Base-by-base conservation (phyloP, 2,329 filamentous ascomycete genomes). In the Daldinia sp. region DNA sequence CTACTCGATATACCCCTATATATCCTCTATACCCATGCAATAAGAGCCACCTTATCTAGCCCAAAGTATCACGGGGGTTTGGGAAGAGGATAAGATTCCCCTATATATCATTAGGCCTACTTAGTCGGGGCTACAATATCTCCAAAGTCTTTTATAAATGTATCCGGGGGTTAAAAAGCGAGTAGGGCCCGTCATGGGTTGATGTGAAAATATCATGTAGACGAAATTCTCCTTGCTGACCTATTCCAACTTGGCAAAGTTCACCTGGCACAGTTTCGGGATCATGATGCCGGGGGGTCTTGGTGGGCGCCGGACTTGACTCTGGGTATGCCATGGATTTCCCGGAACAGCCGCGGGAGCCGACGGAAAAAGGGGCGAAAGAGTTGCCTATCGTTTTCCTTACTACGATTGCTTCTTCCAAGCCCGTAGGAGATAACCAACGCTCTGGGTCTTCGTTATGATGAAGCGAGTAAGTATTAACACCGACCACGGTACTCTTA, bases 281-380 rank as follows among this genome's bases (percentile, higher is more conserved):
- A 60, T 81, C 78, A 54, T 75, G 80, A 64, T 76, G 63, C 48
- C 70, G 80, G 51, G 81, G 21, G 5, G 79, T 67, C 34, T 78
- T 71, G 23, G 79, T 79, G n/a, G 81, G 74, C 2, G 75, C 77
- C 2, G 80, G 68, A 10, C 73, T 77, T 64, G 81, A 68, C 68
- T 81, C 80, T 51, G 79, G 75, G 59, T 81, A 78, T 11, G 79
- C 78, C 19, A 81, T 69, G 3, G 76, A 72, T 73, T 82, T 83
- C 0, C 81, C 51, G 13, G 37, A 21, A 11, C 45, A 66, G 6
- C n/a, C 55, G 6, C 47, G 63, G 2, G 39, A 32, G 80, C 58
- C 83, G 78, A 68, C 80, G 82, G 10, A 79, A 77, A n/a, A 81
- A 66, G 3, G 79, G 76, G 0, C 81, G 81, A 57, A 82, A 77